Evolutionary conservation across 352 stramenopile genomes (phyloP).

Genomic region (Blastocystis sp.): DNA sequence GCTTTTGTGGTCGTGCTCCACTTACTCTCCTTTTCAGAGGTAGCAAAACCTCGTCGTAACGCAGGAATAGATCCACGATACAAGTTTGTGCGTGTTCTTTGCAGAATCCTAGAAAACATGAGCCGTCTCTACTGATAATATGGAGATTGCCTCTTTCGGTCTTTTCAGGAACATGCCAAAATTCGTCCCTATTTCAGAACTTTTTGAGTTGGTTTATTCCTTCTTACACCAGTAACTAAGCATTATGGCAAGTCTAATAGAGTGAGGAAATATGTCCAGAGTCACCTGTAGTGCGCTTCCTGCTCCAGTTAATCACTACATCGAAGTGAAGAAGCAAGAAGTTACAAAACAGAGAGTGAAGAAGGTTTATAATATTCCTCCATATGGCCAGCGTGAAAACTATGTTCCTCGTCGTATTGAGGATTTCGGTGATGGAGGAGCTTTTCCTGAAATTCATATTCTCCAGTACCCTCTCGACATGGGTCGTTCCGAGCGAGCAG

Average conservation of each 20-base stretch:
- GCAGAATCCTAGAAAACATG: not conserved
- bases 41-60: not conserved
- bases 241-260: slow-evolving; percentile 10
- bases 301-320: slow-evolving; percentile 37
- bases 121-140: not conserved
- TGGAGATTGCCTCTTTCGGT: not conserved
- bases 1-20: not conserved
- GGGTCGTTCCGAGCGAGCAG: slow-evolving; percentile 77
- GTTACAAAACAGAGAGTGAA: slow-evolving; percentile 9
- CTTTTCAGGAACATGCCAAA: not conserved
- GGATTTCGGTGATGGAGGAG: slow-evolving; percentile 93
- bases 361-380: slow-evolving; percentile 62
- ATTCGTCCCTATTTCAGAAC: not conserved
- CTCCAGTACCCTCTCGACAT: slow-evolving; percentile 91
- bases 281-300: not conserved
- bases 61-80: not conserved
- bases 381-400: slow-evolving; percentile 61
- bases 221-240: not conserved
- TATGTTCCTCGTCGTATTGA: slow-evolving; percentile 64
- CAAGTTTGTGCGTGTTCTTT: not conserved
- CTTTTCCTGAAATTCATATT: slow-evolving; percentile 95
- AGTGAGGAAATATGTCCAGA: not conserved
- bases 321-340: slow-evolving; percentile 28
- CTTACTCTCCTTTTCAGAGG: not conserved
- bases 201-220: not conserved